Evolutionary conservation across 2,329 filamentous ascomycete genomes (phyloP).

Genomic region (Talaromyces funiculosus): DNA sequence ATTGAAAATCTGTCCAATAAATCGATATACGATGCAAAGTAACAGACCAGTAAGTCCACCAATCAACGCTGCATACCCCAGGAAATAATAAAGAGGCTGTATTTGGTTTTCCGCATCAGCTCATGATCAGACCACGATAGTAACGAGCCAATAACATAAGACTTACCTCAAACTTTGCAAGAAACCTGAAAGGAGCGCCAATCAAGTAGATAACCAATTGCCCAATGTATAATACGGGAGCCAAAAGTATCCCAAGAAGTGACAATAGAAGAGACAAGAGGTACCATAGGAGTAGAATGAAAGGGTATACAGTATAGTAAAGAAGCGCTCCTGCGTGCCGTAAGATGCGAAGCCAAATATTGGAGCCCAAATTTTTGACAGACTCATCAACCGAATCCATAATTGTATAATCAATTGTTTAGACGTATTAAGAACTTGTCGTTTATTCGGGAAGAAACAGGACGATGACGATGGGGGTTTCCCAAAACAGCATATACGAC

Average conservation of each 20-base stretch:
- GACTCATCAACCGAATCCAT: neutral
- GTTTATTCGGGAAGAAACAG: neutral
- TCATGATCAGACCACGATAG: neutral
- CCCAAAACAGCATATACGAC: slow-evolving; percentile 13
- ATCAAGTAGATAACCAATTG: slow-evolving; percentile 37
- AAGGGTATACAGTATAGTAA: slow-evolving; percentile 34
- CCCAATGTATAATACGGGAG: slow-evolving; percentile 47
- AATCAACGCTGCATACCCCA: slow-evolving; percentile 62
- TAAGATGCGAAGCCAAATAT: slow-evolving; percentile 33
- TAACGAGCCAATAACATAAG: neutral
- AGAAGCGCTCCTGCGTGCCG: slow-evolving; percentile 19
- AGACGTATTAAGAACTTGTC: neutral
- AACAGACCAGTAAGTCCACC: slow-evolving; percentile 59
- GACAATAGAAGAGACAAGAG: slow-evolving; percentile 22
- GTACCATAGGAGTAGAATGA: slow-evolving; percentile 35
- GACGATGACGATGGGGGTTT: neutral
- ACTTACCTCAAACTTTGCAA: slow-evolving; percentile 48
- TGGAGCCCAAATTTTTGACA: slow-evolving; percentile 12
- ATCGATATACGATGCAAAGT: slow-evolving; percentile 52
- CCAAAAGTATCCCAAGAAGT: slow-evolving; percentile 12
- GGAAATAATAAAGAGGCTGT: slow-evolving; percentile 47
- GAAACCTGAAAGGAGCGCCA: slow-evolving; percentile 46
- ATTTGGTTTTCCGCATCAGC: slow-evolving; percentile 5
- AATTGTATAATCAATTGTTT: neutral
- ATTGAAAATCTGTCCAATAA: slow-evolving; percentile 45